Evolutionary conservation across 2,329 filamentous ascomycete species (phyloP), one percentile per base, ranked within the genome.

Genomic region (Colletotrichum filicis): DNA sequence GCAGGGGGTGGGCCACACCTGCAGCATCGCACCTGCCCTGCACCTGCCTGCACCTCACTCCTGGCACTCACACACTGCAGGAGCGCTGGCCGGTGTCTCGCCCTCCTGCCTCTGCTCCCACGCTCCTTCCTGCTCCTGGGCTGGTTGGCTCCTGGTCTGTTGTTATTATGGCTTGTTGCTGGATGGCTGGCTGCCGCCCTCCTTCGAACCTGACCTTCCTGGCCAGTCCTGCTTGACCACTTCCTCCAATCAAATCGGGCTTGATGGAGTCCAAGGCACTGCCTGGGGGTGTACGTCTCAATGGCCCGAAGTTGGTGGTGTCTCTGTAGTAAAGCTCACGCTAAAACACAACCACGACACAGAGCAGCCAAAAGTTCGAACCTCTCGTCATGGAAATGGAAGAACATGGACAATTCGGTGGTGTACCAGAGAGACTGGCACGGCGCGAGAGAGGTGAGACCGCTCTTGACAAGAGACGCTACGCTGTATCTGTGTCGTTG

Each of bases 331-430:
- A 63, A 72, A 52, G 52, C 37, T 24, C 24, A 52, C 69, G 58
- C 69, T 72, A 68, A 68, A 72, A 63, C 58, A 19, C 52, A 52
- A 52, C 64, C 62, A 71, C 63, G 26, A 55, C 61, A 55, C 61
- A 30, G 37, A 42, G 37, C 37, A 5, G 42, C 46, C 46, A 42
- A 42, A 42, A 42, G 12, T 16, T 42, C 60, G 59, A 71, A 56
- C 32, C 42, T 35, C 14, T 24, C 42, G 19, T 30, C 42, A 53
- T 14, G 16, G 30, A 46, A 24, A 37, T 42, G 35, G 35, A 16
- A 37, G 22, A 30, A 46, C 9, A 49, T n/a, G 42, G 19, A 4
- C 42, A 49, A n/a, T 19, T 8, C 19, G 26, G 30, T 49, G 35
- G 62, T 28, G 66, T 24, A 63, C 66, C 59, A 58, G 66, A 68